Evolutionary conservation across 768 basidiomycete genomes (phyloP).

Genomic region (Trametes punicea): DNA sequence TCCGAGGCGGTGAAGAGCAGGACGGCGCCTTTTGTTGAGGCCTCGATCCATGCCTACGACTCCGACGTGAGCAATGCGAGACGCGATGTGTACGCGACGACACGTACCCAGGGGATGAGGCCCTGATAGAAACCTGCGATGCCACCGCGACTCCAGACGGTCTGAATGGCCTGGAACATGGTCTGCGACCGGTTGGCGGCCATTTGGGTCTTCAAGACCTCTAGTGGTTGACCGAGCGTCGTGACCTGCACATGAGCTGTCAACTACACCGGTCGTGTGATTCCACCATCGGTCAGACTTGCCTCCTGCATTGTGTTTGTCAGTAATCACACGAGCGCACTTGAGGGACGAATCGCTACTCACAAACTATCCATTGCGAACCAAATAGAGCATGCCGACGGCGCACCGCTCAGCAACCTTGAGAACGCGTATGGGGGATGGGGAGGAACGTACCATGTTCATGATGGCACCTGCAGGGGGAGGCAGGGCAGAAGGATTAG

Average conservation of each 20-base stretch:
- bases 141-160: slow-evolving; percentile 92
- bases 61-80: background rate
- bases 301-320: slow-evolving; percentile 55
- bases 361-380: slow-evolving; percentile 31
- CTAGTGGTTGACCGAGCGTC: slow-evolving; percentile 95
- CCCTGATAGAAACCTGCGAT: slow-evolving; percentile 93
- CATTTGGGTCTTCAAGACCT: slow-evolving; percentile 99
- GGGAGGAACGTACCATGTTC: slow-evolving; percentile 76
- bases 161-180: slow-evolving; percentile 80
- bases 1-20: slow-evolving; percentile 95
- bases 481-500: slow-evolving; percentile 25
- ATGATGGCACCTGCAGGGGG: slow-evolving; percentile 79
- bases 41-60: slow-evolving; percentile 95
- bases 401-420: slow-evolving; percentile 12
- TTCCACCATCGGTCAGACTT: slow-evolving; percentile 33
- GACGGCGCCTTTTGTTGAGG: slow-evolving; percentile 96
- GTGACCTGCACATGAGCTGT: slow-evolving; percentile 63
- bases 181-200: slow-evolving; percentile 92
- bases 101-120: slow-evolving; percentile 92
- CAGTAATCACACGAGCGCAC: slow-evolving; percentile 24
- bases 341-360: slow-evolving; percentile 18
- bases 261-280: background rate
- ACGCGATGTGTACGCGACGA: background rate
- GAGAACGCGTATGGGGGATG: slow-evolving; percentile 2
- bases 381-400: background rate